phyloP scores from a whole-genome alignment of 129 eudicot genomes.

The Lactuca saligna region DNA sequence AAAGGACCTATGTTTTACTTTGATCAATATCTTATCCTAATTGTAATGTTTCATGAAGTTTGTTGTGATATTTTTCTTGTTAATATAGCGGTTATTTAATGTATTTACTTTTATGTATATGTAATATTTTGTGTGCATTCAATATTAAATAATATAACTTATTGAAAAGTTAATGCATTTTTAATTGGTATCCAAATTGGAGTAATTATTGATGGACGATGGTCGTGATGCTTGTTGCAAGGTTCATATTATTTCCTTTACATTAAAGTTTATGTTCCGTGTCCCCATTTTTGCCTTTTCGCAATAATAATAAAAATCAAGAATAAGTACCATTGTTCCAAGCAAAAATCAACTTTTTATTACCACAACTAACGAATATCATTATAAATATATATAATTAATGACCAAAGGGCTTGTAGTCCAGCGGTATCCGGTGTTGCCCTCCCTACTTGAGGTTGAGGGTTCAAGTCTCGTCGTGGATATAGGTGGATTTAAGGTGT shows the following conservation, averaged over 20 bases:
- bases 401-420: too few species aligned
- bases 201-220: not conserved
- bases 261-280: not conserved
- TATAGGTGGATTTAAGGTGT: too few species aligned
- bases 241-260: constrained; percentile 1
- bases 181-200: too few species aligned
- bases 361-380: not conserved
- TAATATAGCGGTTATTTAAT: not conserved
- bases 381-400: not conserved
- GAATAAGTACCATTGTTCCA: constrained; percentile 1
- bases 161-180: too few species aligned
- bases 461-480: too few species aligned
- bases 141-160: too few species aligned
- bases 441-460: too few species aligned
- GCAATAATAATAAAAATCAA: not conserved
- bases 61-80: not conserved
- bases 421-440: too few species aligned
- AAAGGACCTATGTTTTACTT: not conserved
- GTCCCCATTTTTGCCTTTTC: not conserved
- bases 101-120: not conserved
- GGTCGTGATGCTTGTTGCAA: constrained; percentile 5
- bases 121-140: not conserved
- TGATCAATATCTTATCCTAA: constrained; percentile 8
- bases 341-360: not conserved
- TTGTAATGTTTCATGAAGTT: constrained; percentile 6